A percentile compares a stretch with the other conserved stretches of the same genome.
Conservation (phyloP, 495 filamentous ascomycete genomes). For the Trypethelium eluteriae region DNA sequence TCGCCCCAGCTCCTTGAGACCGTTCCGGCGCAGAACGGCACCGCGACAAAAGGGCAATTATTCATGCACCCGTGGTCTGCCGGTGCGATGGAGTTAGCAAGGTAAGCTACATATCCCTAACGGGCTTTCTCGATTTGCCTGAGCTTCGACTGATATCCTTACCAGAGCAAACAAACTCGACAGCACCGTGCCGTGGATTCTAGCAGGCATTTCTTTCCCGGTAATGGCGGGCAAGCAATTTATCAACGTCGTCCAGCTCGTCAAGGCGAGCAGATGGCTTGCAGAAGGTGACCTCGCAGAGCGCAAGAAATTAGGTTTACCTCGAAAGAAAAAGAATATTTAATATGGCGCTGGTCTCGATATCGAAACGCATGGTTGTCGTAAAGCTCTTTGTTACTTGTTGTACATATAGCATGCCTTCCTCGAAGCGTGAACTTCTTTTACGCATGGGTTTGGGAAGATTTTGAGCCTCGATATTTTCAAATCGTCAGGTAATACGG, state of each 20-base stretch:
- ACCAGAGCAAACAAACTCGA: slow-evolving; percentile 79
- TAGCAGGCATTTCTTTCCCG: slow-evolving; percentile 72
- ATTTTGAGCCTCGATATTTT: not conserved
- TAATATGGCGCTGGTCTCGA: not conserved
- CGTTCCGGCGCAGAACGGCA: not conserved
- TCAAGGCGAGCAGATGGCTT: slow-evolving; percentile 87
- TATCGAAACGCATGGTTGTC: not conserved
- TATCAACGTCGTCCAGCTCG: slow-evolving; percentile 87
- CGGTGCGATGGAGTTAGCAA: slow-evolving; percentile 80
- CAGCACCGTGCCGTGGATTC: slow-evolving; percentile 73
- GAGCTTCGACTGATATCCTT: slow-evolving; percentile 11
- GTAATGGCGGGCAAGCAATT: slow-evolving; percentile 87
- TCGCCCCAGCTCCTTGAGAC: slow-evolving; percentile 66
- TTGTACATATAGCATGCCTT: slow-evolving; percentile 1
- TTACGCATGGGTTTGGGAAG: not conserved
- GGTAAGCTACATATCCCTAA: slow-evolving; percentile 29
- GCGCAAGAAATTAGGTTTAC: slow-evolving; percentile 46
- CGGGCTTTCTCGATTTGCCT: not conserved
- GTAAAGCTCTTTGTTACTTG: not conserved
- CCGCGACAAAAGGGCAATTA: not conserved
- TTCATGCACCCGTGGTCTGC: slow-evolving; percentile 83
- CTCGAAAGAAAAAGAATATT: slow-evolving; percentile 20
- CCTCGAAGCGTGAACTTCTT: too few species aligned
- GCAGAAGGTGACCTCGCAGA: slow-evolving; percentile 72
- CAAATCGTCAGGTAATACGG: too few species aligned